phyloP scores from a whole-genome alignment of 257 asterid species.

The Solanum virginianum region DNA sequence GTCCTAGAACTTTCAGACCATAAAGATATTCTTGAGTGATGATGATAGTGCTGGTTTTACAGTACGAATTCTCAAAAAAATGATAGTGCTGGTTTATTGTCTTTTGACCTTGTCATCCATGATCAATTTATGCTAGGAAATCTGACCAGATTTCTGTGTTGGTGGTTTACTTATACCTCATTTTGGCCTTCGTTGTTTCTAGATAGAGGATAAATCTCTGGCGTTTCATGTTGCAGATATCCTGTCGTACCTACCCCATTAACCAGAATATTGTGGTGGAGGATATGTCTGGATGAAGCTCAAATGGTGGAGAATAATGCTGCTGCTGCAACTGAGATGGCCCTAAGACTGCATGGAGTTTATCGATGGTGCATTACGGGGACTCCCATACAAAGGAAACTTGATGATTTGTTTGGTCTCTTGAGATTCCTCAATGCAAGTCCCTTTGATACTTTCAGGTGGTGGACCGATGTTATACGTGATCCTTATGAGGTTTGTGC shows the following conservation, averaged over 20 bases:
- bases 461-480: slow-evolving; percentile 91
- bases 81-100: neutral
- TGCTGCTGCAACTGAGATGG: slow-evolving; percentile 87
- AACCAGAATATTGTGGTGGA: slow-evolving; percentile 97
- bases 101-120: neutral
- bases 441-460: slow-evolving; percentile 71
- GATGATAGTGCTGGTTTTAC: neutral
- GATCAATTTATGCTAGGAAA: neutral
- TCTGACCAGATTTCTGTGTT: neutral
- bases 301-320: slow-evolving; percentile 98
- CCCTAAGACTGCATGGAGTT: slow-evolving; percentile 72
- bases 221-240: slow-evolving; percentile 42
- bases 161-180: neutral
- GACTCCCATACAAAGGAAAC: slow-evolving; percentile 90
- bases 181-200: neutral
- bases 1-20: neutral
- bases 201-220: neutral
- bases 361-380: slow-evolving; percentile 99
- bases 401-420: slow-evolving; percentile 88
- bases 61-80: neutral
- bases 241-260: slow-evolving; percentile 87
- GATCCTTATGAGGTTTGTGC: slow-evolving; percentile 78
- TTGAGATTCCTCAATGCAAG: slow-evolving; percentile 73
- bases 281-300: slow-evolving; percentile 98
- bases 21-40: neutral